Conservation (phyloP, 805 yeast genomes). For the Candida awuae region DNA sequence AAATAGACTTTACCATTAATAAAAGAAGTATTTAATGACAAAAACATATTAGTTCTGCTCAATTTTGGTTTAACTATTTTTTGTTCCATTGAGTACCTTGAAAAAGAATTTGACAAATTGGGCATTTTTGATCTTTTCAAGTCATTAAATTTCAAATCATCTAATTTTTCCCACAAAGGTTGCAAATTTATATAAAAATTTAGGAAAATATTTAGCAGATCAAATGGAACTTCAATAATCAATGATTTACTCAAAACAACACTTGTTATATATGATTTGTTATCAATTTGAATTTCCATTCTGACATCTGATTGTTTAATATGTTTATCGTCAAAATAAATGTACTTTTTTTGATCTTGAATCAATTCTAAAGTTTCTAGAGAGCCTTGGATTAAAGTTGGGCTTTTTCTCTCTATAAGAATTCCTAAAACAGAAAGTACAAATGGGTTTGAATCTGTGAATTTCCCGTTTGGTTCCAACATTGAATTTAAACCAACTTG, state of each 20-base stretch:
- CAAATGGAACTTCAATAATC: slow-evolving; percentile 15
- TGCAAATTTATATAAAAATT: slow-evolving; percentile 10
- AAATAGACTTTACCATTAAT: slow-evolving; percentile 3
- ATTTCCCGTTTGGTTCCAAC: slow-evolving; percentile 32
- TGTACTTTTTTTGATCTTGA: slow-evolving; percentile 15
- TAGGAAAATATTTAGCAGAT: slow-evolving; percentile 5
- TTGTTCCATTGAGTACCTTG: background rate
- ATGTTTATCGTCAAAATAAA: slow-evolving; percentile 23
- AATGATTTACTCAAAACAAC: slow-evolving; percentile 39
- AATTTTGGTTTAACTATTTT: no score
- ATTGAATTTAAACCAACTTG: slow-evolving; percentile 42
- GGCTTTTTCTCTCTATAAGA: slow-evolving; percentile 37
- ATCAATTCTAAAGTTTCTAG: slow-evolving; percentile 30
- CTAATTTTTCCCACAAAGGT: slow-evolving; percentile 13
- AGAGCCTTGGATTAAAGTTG: slow-evolving; percentile 40
- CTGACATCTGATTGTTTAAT: slow-evolving; percentile 39
- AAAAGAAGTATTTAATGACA: background rate
- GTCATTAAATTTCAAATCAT: background rate
- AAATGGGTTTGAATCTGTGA: slow-evolving; percentile 30
- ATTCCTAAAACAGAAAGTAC: slow-evolving; percentile 26
- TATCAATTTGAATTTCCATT: slow-evolving; percentile 37
- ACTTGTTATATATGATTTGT: slow-evolving; percentile 27
- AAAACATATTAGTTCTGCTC: background rate
- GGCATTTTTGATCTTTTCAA: background rate
- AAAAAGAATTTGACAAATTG: background rate